Evolutionary conservation across 164 flowering plant genomes (phyloP).

Genomic region (Chimonanthus praecox): DNA sequence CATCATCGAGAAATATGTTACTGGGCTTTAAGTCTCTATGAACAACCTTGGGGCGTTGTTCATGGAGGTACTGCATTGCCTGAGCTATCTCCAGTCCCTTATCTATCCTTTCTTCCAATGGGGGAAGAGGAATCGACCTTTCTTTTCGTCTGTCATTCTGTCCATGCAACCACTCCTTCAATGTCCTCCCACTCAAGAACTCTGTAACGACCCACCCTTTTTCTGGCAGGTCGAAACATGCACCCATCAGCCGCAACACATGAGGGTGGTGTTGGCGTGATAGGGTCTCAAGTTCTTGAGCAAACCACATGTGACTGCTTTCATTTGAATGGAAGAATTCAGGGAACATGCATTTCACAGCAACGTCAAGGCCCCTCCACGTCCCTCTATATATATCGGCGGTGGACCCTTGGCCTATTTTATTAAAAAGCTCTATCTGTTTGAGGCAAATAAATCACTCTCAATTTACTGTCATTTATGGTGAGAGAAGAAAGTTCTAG

Average conservation of each 20-base stretch:
- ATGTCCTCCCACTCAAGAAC: constrained; percentile 28
- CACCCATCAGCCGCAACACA: constrained; percentile 61
- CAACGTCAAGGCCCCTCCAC: constrained; percentile 66
- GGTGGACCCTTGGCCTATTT: constrained; percentile 48
- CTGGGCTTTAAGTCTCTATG: constrained; percentile 71
- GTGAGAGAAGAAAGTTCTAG: neutral
- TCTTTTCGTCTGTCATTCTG: constrained; percentile 27
- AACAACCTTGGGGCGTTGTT: constrained; percentile 47
- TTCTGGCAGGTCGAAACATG: constrained; percentile 52
- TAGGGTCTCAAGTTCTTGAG: constrained; percentile 47
- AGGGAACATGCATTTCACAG: constrained; percentile 53
- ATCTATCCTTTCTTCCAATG: constrained; percentile 34
- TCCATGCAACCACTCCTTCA: constrained; percentile 69
- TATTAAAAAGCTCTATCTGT: constrained; percentile 47
- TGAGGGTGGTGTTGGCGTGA: constrained; percentile 54
- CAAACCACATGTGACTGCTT: constrained; percentile 36
- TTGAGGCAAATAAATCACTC: neutral
- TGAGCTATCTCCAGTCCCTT: constrained; percentile 59
- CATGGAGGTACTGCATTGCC: constrained; percentile 68
- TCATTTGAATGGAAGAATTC: constrained; percentile 39
- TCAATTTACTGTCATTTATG: neutral
- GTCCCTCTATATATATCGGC: constrained; percentile 46
- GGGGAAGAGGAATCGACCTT: constrained; percentile 41
- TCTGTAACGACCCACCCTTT: constrained; percentile 64
- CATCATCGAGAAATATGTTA: constrained; percentile 56